phyloP scores from a whole-genome alignment of 306 rosid species.

The Luffa acutangula region DNA sequence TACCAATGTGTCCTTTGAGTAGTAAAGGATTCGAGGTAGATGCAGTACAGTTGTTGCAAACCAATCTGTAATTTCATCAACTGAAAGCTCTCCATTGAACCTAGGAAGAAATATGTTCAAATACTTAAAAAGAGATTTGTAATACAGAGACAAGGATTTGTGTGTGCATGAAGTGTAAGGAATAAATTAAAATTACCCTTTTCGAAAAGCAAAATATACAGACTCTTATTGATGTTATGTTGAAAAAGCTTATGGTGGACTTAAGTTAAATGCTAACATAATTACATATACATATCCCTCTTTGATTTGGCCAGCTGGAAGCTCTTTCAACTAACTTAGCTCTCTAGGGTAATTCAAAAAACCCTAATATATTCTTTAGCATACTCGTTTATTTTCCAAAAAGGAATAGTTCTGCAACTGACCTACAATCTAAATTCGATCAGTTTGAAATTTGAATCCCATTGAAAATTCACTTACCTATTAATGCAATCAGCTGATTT shows the following conservation, averaged over 20 bases:
- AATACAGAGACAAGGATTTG: not conserved
- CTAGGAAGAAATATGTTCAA: conserved; percentile 24
- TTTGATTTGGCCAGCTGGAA: not conserved
- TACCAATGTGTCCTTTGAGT: conserved; percentile 78
- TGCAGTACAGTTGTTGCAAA: conserved; percentile 59
- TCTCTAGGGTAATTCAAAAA: not conserved
- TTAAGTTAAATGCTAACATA: not conserved
- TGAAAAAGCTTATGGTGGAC: not conserved
- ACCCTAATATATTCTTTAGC: not conserved
- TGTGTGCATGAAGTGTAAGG: not conserved
- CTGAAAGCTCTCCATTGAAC: conserved; percentile 53
- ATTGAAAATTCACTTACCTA: conserved; percentile 38
- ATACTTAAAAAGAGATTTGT: not conserved
- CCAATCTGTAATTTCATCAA: conserved; percentile 78
- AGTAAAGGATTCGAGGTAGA: conserved; percentile 77
- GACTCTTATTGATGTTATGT: not conserved
- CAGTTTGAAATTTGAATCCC: not conserved
- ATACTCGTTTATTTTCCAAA: not conserved
- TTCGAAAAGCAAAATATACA: not conserved
- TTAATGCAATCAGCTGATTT: conserved; percentile 46
- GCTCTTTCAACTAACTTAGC: not conserved
- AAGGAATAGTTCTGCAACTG: not conserved
- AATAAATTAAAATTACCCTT: not conserved
- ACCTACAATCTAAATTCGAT: not conserved
- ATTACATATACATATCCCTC: not conserved